Evolutionary conservation across 495 filamentous ascomycete species (phyloP).

Genomic region (Chaetomium cochliodes): DNA sequence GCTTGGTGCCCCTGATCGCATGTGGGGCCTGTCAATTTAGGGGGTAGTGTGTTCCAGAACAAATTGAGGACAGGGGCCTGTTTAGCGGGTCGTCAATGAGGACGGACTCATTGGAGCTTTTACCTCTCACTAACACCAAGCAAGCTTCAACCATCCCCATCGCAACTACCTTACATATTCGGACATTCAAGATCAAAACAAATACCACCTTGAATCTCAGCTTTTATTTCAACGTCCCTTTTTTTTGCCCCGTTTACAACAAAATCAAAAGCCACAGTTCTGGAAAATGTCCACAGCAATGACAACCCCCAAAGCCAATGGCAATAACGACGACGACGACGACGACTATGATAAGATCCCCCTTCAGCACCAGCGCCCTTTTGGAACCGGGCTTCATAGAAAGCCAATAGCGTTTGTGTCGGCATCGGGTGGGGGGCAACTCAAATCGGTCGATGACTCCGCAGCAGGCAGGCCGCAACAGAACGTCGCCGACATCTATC

Average conservation of each 20-base stretch:
- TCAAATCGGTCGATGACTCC: constrained; percentile 40
- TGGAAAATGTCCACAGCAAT: not conserved
- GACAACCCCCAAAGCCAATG: not conserved
- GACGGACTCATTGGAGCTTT: too few species aligned
- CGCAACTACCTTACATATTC: too few species aligned
- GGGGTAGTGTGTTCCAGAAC: not conserved
- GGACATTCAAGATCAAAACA: too few species aligned
- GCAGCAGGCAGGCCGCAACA: constrained; percentile 27
- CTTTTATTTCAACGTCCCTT: too few species aligned
- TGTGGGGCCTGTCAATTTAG: constrained; percentile 10
- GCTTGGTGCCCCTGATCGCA: constrained; percentile 15
- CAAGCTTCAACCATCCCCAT: too few species aligned
- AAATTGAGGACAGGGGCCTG: constrained; percentile 6
- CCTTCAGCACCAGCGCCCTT: constrained; percentile 70
- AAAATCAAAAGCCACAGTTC: too few species aligned
- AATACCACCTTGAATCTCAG: not conserved
- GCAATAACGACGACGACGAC: constrained; percentile 18
- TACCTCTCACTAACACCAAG: too few species aligned
- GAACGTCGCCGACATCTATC: constrained; percentile 62
- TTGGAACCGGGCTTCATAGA: constrained; percentile 73
- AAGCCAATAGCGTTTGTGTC: constrained; percentile 81
- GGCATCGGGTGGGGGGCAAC: constrained; percentile 48
- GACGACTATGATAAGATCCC: constrained; percentile 60
- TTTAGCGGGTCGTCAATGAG: constrained; percentile 4
- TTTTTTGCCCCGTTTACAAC: not conserved